A percentile compares a stretch with the other conserved stretches of the same genome.
These are phyloP conservation scores for Penicillium sp. DNA, from an alignment of 2,329 filamentous ascomycete species.

Conservation along the genomic window DNA sequence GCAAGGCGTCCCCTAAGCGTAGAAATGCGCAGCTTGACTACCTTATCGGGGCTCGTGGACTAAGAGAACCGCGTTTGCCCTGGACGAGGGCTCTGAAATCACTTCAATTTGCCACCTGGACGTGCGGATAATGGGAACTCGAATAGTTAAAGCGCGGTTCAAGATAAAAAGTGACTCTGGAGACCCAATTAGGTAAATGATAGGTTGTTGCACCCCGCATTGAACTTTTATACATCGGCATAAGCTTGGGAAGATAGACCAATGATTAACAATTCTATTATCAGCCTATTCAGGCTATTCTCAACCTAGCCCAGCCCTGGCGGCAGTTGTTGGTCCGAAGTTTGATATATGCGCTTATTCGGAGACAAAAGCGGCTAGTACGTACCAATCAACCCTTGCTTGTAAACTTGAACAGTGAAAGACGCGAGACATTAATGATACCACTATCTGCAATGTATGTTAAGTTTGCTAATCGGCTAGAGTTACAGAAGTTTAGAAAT, in stretches of 20 bases:
- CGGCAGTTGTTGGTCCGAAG: neutral
- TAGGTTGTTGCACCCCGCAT: neutral
- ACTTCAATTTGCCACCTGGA: neutral
- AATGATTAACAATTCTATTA: neutral
- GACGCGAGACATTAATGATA: neutral
- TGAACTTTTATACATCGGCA: neutral
- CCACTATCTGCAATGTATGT: no score
- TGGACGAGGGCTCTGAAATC: neutral
- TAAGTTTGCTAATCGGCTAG: neutral
- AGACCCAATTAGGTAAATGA: neutral
- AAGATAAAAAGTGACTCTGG: neutral
- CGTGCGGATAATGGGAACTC: neutral
- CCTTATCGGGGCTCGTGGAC: no score
- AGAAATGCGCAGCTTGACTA: no score
- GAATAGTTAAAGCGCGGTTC: neutral
- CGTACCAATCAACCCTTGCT: no score
- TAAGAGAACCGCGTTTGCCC: no score
- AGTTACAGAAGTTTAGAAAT: neutral
- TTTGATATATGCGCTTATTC: neutral
- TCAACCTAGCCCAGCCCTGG: neutral
- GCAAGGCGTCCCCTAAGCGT: no score
- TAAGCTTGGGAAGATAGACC: neutral
- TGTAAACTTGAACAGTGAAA: no score
- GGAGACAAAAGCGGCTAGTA: neutral
- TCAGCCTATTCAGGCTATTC: neutral